A percentile compares a stretch with the other conserved stretches of the same genome.
phyloP scores from a whole-genome alignment of 495 filamentous ascomycete genomes.

The Chaetomium cochliodes region DNA sequence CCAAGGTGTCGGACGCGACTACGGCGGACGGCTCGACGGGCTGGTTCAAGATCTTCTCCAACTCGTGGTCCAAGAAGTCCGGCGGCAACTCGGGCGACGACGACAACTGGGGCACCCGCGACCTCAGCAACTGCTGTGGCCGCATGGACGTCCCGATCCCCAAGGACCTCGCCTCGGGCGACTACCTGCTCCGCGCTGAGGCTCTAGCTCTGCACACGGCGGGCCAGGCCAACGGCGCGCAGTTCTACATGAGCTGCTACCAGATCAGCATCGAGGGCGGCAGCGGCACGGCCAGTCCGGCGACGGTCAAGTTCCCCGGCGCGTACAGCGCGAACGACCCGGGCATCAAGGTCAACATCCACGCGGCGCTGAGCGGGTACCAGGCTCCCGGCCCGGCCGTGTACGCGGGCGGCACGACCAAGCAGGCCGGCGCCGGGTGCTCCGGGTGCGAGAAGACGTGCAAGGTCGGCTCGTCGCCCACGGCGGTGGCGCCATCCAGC shows the following conservation, averaged over 20 bases:
- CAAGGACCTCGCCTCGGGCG: constrained; percentile 45
- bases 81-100: constrained; percentile 40
- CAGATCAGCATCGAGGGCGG: constrained; percentile 44
- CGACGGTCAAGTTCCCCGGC: constrained; percentile 47
- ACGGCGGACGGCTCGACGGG: constrained; percentile 40
- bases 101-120: constrained; percentile 53
- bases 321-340: constrained; percentile 49
- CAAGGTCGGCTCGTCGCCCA: constrained; percentile 38
- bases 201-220: constrained; percentile 53
- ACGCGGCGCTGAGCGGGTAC: constrained; percentile 39
- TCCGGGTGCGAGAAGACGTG: constrained; percentile 43
- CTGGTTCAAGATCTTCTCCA: constrained; percentile 56
- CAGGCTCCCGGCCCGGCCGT: constrained; percentile 44
- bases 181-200: constrained; percentile 55
- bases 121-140: constrained; percentile 53
- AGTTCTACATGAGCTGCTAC: constrained; percentile 55
- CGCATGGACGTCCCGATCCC: constrained; percentile 51
- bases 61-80: constrained; percentile 45
- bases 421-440: constrained; percentile 38
- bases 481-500: constrained; percentile 22
- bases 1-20: constrained; percentile 51
- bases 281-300: constrained; percentile 34
- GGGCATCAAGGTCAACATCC: constrained; percentile 53
- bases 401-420: constrained; percentile 40
- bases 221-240: constrained; percentile 37